These are phyloP conservation scores for Thymus mandschuricus DNA, from an alignment of 257 asterid species.

Conservation along the genomic window DNA sequence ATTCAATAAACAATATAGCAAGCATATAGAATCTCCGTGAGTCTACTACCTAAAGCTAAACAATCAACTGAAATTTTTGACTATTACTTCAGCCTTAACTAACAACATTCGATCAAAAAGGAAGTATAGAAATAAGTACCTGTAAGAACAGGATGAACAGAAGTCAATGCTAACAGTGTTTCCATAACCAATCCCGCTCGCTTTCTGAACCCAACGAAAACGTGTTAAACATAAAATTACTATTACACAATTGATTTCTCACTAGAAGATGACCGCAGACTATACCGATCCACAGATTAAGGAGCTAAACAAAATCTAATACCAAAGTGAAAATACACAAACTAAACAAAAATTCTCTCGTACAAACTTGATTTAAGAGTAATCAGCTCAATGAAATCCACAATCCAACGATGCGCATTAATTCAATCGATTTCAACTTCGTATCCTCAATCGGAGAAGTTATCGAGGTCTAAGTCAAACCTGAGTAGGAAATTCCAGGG, in stretches of 20 bases:
- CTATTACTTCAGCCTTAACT: not conserved
- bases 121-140: constrained; percentile 37
- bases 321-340: constrained; percentile 4
- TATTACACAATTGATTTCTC: not conserved
- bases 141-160: constrained; percentile 94
- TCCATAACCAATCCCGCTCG: constrained; percentile 69
- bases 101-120: not conserved
- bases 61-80: not conserved
- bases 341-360: not conserved
- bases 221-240: not conserved
- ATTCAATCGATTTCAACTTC: constrained; percentile 8
- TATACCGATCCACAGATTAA: constrained; percentile 16
- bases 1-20: constrained; percentile 20
- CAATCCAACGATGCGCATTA: constrained; percentile 2
- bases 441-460: not conserved
- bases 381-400: constrained; percentile 8
- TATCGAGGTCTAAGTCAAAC: no score
- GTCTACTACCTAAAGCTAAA: not conserved
- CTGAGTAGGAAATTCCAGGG: constrained; percentile 72
- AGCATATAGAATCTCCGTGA: not conserved
- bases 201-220: constrained; percentile 49
- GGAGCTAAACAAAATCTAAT: constrained; percentile 1
- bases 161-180: constrained; percentile 83
- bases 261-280: not conserved
- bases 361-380: constrained; percentile 7